Evolutionary conservation across 2,329 filamentous ascomycete genomes (phyloP), one percentile per base, ranked within the genome.

Genomic region (Acarospora socialis): DNA sequence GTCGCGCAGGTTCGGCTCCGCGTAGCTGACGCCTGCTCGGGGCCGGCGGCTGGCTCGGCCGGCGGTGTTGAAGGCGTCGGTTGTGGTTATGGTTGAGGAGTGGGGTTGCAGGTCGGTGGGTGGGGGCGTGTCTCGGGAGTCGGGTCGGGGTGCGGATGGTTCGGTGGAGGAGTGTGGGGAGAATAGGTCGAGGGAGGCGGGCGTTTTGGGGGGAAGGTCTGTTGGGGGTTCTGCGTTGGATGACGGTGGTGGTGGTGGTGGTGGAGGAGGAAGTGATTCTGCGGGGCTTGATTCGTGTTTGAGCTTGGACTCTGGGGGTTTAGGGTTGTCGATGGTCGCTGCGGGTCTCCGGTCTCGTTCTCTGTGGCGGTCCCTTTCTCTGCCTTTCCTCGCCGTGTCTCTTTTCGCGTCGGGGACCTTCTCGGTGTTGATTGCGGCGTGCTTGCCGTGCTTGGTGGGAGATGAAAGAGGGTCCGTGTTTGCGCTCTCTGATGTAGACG

Each of bases 1-100:
- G 48, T 77, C 78, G 39, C 78, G 68, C 24, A 90, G 61, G 46
- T 80, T 87, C 1, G 81, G 81, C 51, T 87, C 80, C 7, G 80
- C 78, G 51, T 90, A 90, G 58, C 79, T 87, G 39, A 90, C 69
- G 30, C 73, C 65, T 7, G 70, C 59, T 45, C 77, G 66, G 28
- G 72, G 70, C 41, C 81, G 69, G 42, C 81, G 65, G 43, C 74
- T 77, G 14, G 71, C 69, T 26, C 81, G 67, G 17, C 69, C 63
- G 17, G 67, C 68, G 30, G 67, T 65, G 21, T 54, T 62, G 5
- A 55, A 57, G 5, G 64, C 68, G 19, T 39, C 43, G 17, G 30
- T 21, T 13, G 34, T 32, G 22, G 22, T 29, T 19, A 28, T 15
- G 28, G 36, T 7, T 23, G 10, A 18, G 28, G 21, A 33, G 41